Evolutionary conservation across 2,329 filamentous ascomycete species (phyloP), one percentile per base, ranked within the genome.

Genomic region (Colletotrichum sojae): DNA sequence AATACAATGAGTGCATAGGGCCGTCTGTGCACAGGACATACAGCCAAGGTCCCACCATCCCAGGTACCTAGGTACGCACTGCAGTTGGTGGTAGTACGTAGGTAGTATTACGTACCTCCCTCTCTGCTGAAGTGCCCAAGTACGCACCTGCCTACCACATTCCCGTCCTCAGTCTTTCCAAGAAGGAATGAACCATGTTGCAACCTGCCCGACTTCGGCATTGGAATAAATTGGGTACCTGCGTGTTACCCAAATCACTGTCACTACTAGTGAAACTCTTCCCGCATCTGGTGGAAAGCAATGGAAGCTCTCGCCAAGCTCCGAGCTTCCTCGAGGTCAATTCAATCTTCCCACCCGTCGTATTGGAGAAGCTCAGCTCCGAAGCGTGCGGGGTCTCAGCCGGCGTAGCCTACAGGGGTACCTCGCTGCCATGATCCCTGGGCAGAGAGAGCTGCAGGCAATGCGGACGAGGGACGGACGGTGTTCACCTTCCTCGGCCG

Each of bases 341-440:
- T 54, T 46, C 27, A 31, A 9, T 22, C 22, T 22, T 22, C 22
- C 4, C 22, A 25, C 5, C 22, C 22, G 22, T 13, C 22, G 39
- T 36, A 25, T 54, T 53, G 39, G 39, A 36, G 51, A 16, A n/a
- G 51, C 49, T 54, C 59, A 62, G 49, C 51, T 53, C 51, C 59
- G 36, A 53, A 31, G 59, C 49, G 25, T 62, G 59, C 59, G 59
- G 59, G 59, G 59, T 62, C 59, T 53, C 59, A 62, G 49, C 51
- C 53, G 59, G 36, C 45, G 48, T 48, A 9, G n/a, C 46, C 45
- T 53, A 45, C 58, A 62, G 52, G 59, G 59, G 25, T 20, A 18
- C 8, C 8, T 54, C 39, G 10, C 40, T 46, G 40, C 59, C 59
- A 54, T 62, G 36, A 62, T 62, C 49, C 59, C 48, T 62, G 59